Evolutionary conservation across 2,329 filamentous ascomycete genomes (phyloP).

Genomic region (Sporothrix humicola): DNA sequence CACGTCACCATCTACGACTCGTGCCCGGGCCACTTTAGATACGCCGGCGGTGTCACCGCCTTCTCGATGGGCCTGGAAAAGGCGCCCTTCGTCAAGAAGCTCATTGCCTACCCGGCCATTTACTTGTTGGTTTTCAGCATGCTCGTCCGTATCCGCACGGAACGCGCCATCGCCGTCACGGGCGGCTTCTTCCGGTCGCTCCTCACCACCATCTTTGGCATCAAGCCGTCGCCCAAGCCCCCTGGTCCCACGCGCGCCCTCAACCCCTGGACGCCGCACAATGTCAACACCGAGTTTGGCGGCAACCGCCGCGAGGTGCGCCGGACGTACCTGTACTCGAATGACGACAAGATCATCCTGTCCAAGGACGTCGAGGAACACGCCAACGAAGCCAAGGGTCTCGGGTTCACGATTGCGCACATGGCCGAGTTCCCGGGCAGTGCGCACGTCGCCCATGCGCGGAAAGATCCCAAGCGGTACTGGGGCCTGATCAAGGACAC

Average conservation of each 20-base stretch:
- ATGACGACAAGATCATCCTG: conserved; percentile 55
- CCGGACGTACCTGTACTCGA: conserved; percentile 60
- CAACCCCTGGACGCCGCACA: conserved; percentile 44
- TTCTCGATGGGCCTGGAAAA: conserved; percentile 27
- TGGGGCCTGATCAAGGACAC: conserved; percentile 55
- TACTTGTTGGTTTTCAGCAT: conserved; percentile 44
- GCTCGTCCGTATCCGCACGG: conserved; percentile 41
- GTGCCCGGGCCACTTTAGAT: conserved; percentile 54
- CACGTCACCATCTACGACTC: conserved; percentile 57
- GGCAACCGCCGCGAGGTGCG: conserved; percentile 49
- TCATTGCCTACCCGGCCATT: conserved; percentile 40
- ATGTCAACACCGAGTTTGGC: conserved; percentile 43
- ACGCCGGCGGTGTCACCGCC: conserved; percentile 38
- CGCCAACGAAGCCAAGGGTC: conserved; percentile 49
- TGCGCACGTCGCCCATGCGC: conserved; percentile 47
- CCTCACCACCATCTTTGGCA: neutral
- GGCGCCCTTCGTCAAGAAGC: conserved; percentile 36
- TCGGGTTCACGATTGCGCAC: conserved; percentile 54
- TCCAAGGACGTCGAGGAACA: conserved; percentile 56
- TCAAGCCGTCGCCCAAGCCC: conserved; percentile 17
- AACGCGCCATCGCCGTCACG: neutral
- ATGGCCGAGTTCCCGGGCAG: conserved; percentile 47
- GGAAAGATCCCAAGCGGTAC: conserved; percentile 55
- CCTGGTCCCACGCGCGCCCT: conserved; percentile 23
- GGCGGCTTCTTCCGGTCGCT: neutral